These are phyloP conservation scores for Phanerodontia chrysosporium DNA, from an alignment of 768 basidiomycete genomes.

Conservation along the genomic window DNA sequence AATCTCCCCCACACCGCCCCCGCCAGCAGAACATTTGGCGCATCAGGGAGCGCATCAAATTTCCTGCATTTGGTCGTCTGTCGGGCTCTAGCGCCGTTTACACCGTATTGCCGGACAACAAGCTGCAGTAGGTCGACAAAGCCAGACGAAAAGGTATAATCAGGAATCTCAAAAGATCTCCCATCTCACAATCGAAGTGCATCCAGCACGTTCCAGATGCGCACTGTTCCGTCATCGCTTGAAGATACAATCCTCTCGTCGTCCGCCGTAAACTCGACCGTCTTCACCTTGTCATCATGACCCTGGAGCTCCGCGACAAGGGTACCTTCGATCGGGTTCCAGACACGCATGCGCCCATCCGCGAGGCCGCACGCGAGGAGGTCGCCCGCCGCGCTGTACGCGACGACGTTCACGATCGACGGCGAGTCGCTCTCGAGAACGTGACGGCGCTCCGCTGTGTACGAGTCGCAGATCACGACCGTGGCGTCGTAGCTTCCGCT, in stretches of 20 bases:
- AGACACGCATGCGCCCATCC: slow-evolving; percentile 19
- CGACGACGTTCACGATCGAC: slow-evolving; percentile 12
- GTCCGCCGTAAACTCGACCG: slow-evolving; percentile 40
- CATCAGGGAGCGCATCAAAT: no score
- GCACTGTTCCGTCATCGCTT: slow-evolving; percentile 30
- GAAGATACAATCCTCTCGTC: slow-evolving; percentile 39
- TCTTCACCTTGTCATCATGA: slow-evolving; percentile 26
- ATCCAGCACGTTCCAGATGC: slow-evolving; percentile 18
- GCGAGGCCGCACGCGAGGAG: slow-evolving; percentile 17
- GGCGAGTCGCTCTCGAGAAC: slow-evolving; percentile 6
- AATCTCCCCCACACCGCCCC: no score
- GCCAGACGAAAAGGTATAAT: background rate
- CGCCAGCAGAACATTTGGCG: no score
- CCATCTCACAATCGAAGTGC: slow-evolving; percentile 2
- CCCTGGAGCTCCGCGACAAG: slow-evolving; percentile 17
- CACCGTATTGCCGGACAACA: background rate
- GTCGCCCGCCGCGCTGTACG: slow-evolving; percentile 15
- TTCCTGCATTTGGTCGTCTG: no score
- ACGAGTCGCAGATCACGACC: slow-evolving; percentile 17
- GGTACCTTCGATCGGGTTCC: slow-evolving; percentile 7
- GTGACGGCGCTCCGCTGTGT: slow-evolving; percentile 8
- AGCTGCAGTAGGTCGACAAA: background rate
- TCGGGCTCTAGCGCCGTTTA: no score
- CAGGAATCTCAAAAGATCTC: no score
- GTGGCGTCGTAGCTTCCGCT: slow-evolving; percentile 36